Evolutionary conservation across 371 early-diverging fungal genomes (phyloP).

Genomic region (Choanephora cucurbitarum): DNA sequence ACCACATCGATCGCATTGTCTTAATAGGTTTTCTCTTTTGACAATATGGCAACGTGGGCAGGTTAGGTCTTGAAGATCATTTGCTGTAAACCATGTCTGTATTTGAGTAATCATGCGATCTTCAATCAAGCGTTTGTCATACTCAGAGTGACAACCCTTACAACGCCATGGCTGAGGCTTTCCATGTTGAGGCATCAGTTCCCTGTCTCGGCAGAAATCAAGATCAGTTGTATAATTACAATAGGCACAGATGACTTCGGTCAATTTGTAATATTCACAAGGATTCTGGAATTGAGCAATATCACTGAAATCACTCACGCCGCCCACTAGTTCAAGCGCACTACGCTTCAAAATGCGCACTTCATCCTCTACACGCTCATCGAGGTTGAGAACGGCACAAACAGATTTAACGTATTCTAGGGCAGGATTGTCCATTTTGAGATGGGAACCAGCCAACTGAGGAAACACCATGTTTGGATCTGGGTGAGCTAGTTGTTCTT

Average conservation of each 20-base stretch:
- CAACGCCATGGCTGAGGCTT: conserved; percentile 52
- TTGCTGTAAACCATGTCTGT: conserved; percentile 58
- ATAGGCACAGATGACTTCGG: conserved; percentile 84
- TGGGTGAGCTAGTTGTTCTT: conserved; percentile 10
- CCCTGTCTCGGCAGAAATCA: conserved; percentile 87
- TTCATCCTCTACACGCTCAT: conserved; percentile 60
- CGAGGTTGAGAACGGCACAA: conserved; percentile 73
- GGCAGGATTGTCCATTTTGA: conserved; percentile 62
- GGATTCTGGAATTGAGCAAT: conserved; percentile 79
- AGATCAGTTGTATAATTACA: conserved; percentile 85
- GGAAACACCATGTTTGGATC: conserved; percentile 60
- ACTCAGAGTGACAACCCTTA: conserved; percentile 71
- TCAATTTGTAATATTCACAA: conserved; percentile 73
- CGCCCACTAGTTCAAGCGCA: conserved; percentile 66
- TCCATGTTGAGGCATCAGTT: conserved; percentile 58
- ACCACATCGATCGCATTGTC: conserved; percentile 60
- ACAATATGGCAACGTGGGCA: conserved; percentile 82
- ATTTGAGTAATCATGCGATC: conserved; percentile 75
- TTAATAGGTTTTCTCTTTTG: conserved; percentile 73
- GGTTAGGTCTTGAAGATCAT: conserved; percentile 85
- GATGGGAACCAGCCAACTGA: conserved; percentile 69
- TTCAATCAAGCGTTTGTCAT: conserved; percentile 76
- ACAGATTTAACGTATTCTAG: conserved; percentile 80
- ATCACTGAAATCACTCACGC: conserved; percentile 78
- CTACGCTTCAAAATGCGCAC: conserved; percentile 76